Base-by-base conservation (phyloP, 768 basidiomycete species). In the Leccinum rimulosum region DNA sequence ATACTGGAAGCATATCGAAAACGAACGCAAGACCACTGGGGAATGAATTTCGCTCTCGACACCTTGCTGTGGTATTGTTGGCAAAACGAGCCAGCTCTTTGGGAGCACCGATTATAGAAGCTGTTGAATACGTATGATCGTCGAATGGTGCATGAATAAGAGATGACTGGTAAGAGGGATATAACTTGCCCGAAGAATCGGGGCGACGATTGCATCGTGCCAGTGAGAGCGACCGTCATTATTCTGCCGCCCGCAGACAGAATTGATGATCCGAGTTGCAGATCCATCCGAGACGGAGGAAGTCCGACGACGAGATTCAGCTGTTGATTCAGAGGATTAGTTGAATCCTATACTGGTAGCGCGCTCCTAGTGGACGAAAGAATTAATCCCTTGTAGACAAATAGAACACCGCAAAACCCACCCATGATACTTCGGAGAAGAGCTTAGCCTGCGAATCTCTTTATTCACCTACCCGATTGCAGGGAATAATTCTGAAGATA, bases 151-250 rank as follows among this genome's bases (percentile, higher is more conserved):
- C 22, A 22, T 22, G 15, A 70, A 31, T 14, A 55, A 40, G 30
- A 64, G 17, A 47, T 69, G 61, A 6, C 14, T 3, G n/a, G 65
- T 63, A 43, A 66, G 66, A 8, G 68, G 66, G 27, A 70, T 64
- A 50, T 45, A 54, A 14, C 28, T 30, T 12, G 7, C 1, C n/a
- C 27, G 58, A 47, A 60, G 55, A 38, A 55, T 67, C 17, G 40
- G 36, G 28, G 54, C 8, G 3, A n/a, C 8, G 6, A 31, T 28
- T 27, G n/a, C 10, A 31, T 55, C 40, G 22, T 22, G 22, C 22
- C 22, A 22, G 14, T 22, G 59, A n/a, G 38, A 10, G 17, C 30
- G 31, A 49, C 11, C 14, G 2, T 27, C 49, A 47, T 35, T 49
- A 3, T 28, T 58, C 33, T 35, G 55, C 15, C 36, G 59, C 50